These are phyloP conservation scores for Pseudomassariella vexata DNA, from an alignment of 2,329 filamentous ascomycete species.

Conservation along the genomic window DNA sequence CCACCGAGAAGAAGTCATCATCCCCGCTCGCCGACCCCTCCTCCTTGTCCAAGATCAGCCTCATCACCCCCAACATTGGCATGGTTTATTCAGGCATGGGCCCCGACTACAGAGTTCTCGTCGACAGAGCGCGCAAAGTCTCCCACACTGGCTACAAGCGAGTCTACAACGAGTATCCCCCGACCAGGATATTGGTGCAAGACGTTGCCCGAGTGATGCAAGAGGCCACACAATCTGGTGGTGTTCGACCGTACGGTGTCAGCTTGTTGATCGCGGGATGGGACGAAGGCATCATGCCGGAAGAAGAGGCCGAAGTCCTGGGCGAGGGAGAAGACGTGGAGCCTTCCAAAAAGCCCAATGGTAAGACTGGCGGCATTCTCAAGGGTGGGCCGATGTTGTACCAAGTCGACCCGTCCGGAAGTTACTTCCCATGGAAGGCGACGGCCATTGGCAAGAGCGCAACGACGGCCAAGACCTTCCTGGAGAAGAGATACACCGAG, in stretches of 20 bases:
- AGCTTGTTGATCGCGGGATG: constrained; percentile 93
- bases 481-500: constrained; percentile 98
- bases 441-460: constrained; percentile 98
- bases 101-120: constrained; percentile 93
- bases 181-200: constrained; percentile 97
- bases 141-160: constrained; percentile 98
- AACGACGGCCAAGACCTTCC: constrained; percentile 95
- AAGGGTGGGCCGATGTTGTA: constrained; percentile 97
- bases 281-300: constrained; percentile 93
- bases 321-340: constrained; percentile 40
- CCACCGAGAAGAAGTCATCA: constrained; percentile 98
- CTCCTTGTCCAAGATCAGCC: constrained; percentile 93
- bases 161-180: constrained; percentile 99
- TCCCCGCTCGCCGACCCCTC: constrained; percentile 93
- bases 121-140: constrained; percentile 96
- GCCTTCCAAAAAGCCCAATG: constrained; percentile 63
- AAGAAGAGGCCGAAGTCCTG: constrained; percentile 62
- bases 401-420: constrained; percentile 97
- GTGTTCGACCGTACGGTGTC: constrained; percentile 94
- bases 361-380: constrained; percentile 90
- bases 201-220: constrained; percentile 98
- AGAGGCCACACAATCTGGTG: constrained; percentile 95
- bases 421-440: constrained; percentile 99
- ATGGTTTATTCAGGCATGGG: constrained; percentile 99
- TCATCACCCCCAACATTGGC: constrained; percentile 97